phyloP scores from a whole-genome alignment of 768 basidiomycete genomes.

The Leccinum disarticulatum region DNA sequence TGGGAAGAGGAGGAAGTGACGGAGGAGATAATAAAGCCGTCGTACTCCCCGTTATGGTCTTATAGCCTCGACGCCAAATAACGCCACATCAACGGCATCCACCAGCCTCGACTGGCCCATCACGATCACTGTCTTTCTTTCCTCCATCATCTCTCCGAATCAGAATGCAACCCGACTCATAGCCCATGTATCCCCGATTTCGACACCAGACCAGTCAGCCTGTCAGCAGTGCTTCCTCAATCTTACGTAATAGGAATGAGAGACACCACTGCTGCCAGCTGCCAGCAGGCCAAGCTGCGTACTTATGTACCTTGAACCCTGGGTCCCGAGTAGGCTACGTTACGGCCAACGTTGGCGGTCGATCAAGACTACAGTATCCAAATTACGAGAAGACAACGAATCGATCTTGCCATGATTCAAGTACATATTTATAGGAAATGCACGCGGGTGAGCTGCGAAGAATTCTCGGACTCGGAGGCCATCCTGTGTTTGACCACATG shows the following conservation, averaged over 20 bases:
- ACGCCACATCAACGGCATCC: constrained; percentile 19
- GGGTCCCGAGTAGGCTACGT: background rate
- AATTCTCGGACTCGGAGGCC: background rate
- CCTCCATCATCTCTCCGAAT: background rate
- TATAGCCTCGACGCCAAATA: constrained; percentile 25
- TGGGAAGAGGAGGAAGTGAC: background rate
- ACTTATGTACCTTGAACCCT: background rate
- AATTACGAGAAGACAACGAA: background rate
- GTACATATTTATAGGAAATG: background rate
- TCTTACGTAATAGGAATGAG: background rate
- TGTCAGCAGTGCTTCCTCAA: background rate
- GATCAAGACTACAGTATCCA: background rate
- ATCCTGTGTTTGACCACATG: constrained; percentile 1
- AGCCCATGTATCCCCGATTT: constrained; percentile 1
- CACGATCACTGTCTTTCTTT: background rate
- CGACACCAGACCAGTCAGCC: background rate
- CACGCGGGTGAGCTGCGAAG: background rate
- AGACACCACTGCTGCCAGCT: too few relatives aligned
- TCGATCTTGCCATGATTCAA: background rate
- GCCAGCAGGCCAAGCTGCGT: background rate
- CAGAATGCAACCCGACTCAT: background rate
- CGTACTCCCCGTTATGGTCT: constrained; percentile 14
- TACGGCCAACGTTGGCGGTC: background rate
- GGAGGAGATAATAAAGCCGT: constrained; percentile 8
- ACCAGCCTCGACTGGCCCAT: background rate